Base-by-base conservation (phyloP, 1,284 basidiomycete species). In the Fomitopsis pinicola region DNA sequence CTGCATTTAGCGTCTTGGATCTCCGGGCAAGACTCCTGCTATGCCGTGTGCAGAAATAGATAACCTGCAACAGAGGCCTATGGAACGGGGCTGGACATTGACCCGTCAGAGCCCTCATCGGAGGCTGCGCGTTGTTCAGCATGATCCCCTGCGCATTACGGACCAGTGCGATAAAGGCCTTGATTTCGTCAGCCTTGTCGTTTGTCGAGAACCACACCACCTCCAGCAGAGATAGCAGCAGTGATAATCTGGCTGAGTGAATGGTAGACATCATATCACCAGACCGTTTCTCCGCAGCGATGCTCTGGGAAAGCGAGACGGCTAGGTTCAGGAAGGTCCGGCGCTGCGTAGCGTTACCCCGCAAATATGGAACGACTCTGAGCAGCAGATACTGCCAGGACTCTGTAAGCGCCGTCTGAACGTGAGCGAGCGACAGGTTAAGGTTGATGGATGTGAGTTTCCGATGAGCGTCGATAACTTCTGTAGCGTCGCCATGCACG, bases 201-300 rank as follows among this genome's bases (percentile, higher is more conserved):
- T 82, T 73, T 0, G 82, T 81, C 0, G 85, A 85, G 73, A 92
- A 91, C 91, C 90, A 93, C 1, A 81, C 83, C 8, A 90, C 81
- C 68, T 97, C 91, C 38, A 95, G 78, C 56, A 96, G 73, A 0
- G 87, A 84, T 15, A 93, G 80, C 1, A 97, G 77, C 6, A 97
- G 78, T 6, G 83, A 83, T 8, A 97, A 76, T 38, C 94, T 82
- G 28, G 89, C 85, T 1, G 85, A 82, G 68, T 97, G 94, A 33
- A 95, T 87, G 1, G 85, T 84, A 0, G 89, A 82, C 87, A 95
- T 93, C 80, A 95, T 89, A 64, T 95, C 89, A 1, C 94, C 95
- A 5, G 79, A 82, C 26, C 92, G 82, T 52, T 77, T 80, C 74
- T 96, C 95, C 17, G 75, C 73, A 0, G 92, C 84, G 30, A 95